These are phyloP conservation scores for Rhodotorula sp. DNA, from an alignment of 1,284 basidiomycete species.

Conservation along the genomic window DNA sequence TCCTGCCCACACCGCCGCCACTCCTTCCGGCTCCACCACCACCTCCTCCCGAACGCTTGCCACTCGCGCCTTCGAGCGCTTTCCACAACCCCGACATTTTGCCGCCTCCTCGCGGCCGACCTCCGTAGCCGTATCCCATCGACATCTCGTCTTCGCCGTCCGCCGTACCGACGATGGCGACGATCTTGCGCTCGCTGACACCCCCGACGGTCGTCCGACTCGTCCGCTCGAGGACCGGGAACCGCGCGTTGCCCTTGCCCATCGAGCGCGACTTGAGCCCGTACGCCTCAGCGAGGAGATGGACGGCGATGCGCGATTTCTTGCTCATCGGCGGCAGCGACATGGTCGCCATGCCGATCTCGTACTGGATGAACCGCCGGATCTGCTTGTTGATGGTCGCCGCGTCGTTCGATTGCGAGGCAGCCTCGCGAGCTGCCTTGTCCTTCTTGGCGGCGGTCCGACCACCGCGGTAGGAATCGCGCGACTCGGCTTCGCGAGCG, in stretches of 20 bases:
- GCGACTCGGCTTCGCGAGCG: slow-evolving; percentile 10
- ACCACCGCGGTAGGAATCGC: slow-evolving; percentile 4
- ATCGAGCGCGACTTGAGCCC: slow-evolving; percentile 71
- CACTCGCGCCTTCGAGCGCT: slow-evolving; percentile 55
- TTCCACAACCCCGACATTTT: slow-evolving; percentile 38
- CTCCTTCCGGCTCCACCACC: slow-evolving; percentile 22
- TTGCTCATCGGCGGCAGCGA: slow-evolving; percentile 73
- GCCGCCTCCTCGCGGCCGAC: slow-evolving; percentile 54
- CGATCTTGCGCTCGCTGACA: slow-evolving; percentile 30
- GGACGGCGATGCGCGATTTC: slow-evolving; percentile 65
- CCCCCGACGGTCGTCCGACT: slow-evolving; percentile 18
- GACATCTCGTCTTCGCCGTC: slow-evolving; percentile 52
- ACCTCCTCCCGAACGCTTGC: slow-evolving; percentile 56
- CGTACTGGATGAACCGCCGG: slow-evolving; percentile 62
- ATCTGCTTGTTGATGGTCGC: slow-evolving; percentile 62
- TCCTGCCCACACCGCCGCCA: slow-evolving; percentile 9
- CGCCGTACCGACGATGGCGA: slow-evolving; percentile 32
- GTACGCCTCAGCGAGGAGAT: slow-evolving; percentile 73
- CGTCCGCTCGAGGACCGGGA: slow-evolving; percentile 43
- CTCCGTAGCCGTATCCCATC: slow-evolving; percentile 53
- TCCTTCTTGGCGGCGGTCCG: slow-evolving; percentile 27
- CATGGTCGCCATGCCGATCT: slow-evolving; percentile 58
- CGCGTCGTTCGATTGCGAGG: slow-evolving; percentile 56
- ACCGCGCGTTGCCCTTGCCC: slow-evolving; percentile 62
- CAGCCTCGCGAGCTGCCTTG: not conserved